Base-by-base conservation (phyloP, 2,329 filamentous ascomycete genomes). In the Zalaria obscura region DNA sequence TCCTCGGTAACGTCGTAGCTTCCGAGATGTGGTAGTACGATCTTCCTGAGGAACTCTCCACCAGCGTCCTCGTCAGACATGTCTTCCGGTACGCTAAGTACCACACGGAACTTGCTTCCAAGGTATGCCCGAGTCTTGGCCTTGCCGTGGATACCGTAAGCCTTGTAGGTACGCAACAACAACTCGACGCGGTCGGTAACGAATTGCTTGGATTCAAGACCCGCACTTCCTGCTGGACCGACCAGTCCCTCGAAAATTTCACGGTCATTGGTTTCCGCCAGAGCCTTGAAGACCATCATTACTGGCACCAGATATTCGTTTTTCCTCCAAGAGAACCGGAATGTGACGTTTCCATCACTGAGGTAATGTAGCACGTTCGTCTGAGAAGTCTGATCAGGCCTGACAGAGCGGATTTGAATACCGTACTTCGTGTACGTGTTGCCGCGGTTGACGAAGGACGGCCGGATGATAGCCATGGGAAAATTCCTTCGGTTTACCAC, bases 321-420 rank as follows among this genome's bases (percentile, higher is more conserved):
- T 65, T 98, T 98, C 51, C 88, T 75, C 89, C 89, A 98, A 5
- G 89, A 95, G 63, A 98, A 98, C 43, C 91, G 76, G 64, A 98
- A 94, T 0, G 86, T 96, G 53, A 96, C 80, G 61, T 95, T 96
- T 49, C 91, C 91, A 59, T 98, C 91, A 53, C 74, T 86, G 43
- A 98, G 75, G 61, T 96, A 98, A 64, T 98, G 91, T 38, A 98
- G 72, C 29, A 93, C 87, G 55, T 96, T 98, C 32, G 89, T 96
- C 63, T 96, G 89, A 27, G 88, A 95, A 5, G 89, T 95, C 65
- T 98, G 87, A 63, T 98, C 91, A n/a, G 88, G 88, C 44, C 91
- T 78, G 42, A 95, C 87, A 3, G 82, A 93, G 64, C 91, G 80
- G 50, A 95, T 78, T 55, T 93, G 84, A 44, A 96, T 83, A 70